Percentiles rank a stretch among this genome's conserved stretches.
Evolutionary conservation across 768 basidiomycete species (phyloP).

Genomic region (Lentinula boryana): DNA sequence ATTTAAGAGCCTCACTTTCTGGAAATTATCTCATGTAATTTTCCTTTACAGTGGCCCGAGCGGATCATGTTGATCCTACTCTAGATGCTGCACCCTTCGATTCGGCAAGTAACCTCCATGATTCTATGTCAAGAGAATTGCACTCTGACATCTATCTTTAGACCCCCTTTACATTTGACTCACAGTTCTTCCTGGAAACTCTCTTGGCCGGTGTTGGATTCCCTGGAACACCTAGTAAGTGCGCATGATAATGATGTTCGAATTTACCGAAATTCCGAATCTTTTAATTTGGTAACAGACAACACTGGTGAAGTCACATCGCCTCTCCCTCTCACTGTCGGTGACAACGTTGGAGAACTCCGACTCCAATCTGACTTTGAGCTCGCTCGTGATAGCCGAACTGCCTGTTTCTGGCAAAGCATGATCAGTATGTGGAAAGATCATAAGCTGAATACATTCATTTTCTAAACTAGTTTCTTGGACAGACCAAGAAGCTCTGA

Average conservation of each 20-base stretch:
- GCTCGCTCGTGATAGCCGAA: slow-evolving; percentile 21
- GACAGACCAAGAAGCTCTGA: slow-evolving; percentile 5
- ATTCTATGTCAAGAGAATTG: background rate
- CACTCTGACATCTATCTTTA: background rate
- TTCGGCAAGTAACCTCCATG: slow-evolving; percentile 9
- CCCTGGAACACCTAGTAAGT: slow-evolving; percentile 17
- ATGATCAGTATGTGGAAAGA: slow-evolving; percentile 19
- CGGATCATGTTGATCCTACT: slow-evolving; percentile 16
- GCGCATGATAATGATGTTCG: background rate
- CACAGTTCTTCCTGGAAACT: slow-evolving; percentile 22
- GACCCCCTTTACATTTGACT: slow-evolving; percentile 24
- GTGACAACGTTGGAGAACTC: slow-evolving; percentile 17
- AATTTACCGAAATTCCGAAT: background rate
- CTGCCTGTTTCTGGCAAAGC: slow-evolving; percentile 36
- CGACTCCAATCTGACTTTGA: slow-evolving; percentile 23
- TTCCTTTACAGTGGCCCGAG: slow-evolving; percentile 14
- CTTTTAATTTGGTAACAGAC: background rate
- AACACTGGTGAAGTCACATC: slow-evolving; percentile 18
- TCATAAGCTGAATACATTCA: background rate
- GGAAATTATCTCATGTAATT: background rate
- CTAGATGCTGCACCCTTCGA: slow-evolving; percentile 10
- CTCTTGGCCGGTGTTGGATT: slow-evolving; percentile 19
- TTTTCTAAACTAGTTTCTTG: background rate
- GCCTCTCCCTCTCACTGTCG: slow-evolving; percentile 9
- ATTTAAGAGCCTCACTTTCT: background rate